phyloP scores from a whole-genome alignment of 2,329 filamentous ascomycete species.

The Xylaria sp. region DNA sequence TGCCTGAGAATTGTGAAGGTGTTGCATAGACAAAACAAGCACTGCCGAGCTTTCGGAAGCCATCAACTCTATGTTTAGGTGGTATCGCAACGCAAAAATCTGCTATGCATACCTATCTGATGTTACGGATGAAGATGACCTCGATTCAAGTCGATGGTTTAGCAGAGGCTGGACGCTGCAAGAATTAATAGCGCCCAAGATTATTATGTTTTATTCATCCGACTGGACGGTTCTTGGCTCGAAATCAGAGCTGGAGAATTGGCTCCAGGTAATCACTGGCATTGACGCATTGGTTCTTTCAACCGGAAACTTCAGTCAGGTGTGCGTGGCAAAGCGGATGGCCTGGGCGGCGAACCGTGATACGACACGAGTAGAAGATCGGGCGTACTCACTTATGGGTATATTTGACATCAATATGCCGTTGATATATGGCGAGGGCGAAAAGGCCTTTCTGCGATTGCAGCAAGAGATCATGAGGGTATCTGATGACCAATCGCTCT shows the following conservation, averaged over 20 bases:
- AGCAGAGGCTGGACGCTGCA: conserved; percentile 26
- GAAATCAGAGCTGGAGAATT: not conserved
- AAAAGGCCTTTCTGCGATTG: conserved; percentile 20
- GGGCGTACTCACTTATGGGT: conserved; percentile 20
- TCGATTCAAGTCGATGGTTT: conserved; percentile 20
- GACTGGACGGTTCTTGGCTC: conserved; percentile 5
- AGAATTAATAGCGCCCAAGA: conserved; percentile 15
- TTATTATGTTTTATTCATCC: conserved; percentile 7
- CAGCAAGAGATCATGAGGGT: conserved; percentile 27
- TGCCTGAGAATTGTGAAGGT: not conserved
- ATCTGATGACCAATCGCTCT: conserved; percentile 27
- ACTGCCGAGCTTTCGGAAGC: conserved; percentile 18
- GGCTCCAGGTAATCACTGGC: conserved; percentile 2
- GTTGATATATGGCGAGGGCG: conserved; percentile 25
- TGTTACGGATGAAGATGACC: not conserved
- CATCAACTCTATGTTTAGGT: conserved; percentile 23
- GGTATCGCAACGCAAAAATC: conserved; percentile 16
- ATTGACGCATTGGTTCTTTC: conserved; percentile 6
- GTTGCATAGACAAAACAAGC: conserved; percentile 24
- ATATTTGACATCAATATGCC: conserved; percentile 24
- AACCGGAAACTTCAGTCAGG: not conserved
- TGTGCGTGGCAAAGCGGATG: conserved; percentile 18
- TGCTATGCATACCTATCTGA: conserved; percentile 18
- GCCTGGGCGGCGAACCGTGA: conserved; percentile 27
- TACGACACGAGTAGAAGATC: conserved; percentile 23